phyloP scores from a whole-genome alignment of 352 stramenopile genomes.

The Globisporangium recalcitrans region DNA sequence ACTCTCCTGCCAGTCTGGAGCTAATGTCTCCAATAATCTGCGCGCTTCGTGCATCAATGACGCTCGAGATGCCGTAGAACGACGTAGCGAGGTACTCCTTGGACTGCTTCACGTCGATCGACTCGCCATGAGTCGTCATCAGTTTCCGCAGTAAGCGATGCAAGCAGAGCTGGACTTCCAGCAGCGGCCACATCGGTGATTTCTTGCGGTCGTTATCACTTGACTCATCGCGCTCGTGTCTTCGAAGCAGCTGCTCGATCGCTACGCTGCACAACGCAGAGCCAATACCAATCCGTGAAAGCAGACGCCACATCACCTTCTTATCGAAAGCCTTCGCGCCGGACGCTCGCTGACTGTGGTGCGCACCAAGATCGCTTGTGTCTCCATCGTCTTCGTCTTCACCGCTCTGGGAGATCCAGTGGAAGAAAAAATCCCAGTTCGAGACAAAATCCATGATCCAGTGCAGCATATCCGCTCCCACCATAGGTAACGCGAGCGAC shows the following conservation, averaged over 20 bases:
- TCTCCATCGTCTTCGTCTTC: slow-evolving; percentile 15
- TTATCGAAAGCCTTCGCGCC: slow-evolving; percentile 3
- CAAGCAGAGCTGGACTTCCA: slow-evolving; percentile 54
- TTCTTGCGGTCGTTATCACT: slow-evolving; percentile 6
- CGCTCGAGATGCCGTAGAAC: slow-evolving; percentile 28
- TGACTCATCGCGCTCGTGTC: neutral
- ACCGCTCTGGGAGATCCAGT: slow-evolving; percentile 43
- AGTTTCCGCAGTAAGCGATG: slow-evolving; percentile 43
- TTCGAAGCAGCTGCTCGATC: slow-evolving; percentile 29
- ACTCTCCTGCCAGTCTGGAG: neutral
- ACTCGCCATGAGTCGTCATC: slow-evolving; percentile 10
- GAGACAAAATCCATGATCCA: slow-evolving; percentile 45
- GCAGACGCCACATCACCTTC: slow-evolving; percentile 33
- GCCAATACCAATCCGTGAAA: slow-evolving; percentile 42
- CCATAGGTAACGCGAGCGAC: neutral
- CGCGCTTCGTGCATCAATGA: slow-evolving; percentile 23
- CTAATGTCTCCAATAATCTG: slow-evolving; percentile 12
- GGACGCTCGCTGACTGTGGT: neutral
- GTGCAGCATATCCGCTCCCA: slow-evolving; percentile 14
- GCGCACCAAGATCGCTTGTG: slow-evolving; percentile 16
- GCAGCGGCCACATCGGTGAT: slow-evolving; percentile 39
- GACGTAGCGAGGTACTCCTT: slow-evolving; percentile 32
- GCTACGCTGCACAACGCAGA: slow-evolving; percentile 43
- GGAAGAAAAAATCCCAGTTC: slow-evolving; percentile 51
- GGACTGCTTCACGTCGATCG: slow-evolving; percentile 28